A percentile compares a stretch with the other conserved stretches of the same genome.
Evolutionary conservation across 495 filamentous ascomycete species (phyloP).

Genomic region (Aspergillus cavernicola): DNA sequence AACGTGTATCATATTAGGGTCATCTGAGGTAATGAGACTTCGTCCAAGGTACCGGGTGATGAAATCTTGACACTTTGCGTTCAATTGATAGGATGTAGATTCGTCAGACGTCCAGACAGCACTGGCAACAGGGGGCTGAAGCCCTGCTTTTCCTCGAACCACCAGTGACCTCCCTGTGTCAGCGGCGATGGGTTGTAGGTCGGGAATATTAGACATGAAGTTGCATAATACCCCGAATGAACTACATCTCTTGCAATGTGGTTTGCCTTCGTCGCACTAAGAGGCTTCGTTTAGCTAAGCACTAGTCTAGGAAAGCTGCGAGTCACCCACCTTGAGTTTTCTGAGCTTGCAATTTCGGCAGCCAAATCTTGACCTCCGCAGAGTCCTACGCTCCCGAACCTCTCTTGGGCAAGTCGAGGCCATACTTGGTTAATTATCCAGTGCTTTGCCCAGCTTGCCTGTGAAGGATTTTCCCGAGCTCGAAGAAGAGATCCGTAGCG

Average conservation of each 20-base stretch:
- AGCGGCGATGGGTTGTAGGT: constrained; percentile 34
- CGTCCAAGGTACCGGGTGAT: constrained; percentile 35
- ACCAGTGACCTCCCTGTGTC: constrained; percentile 19
- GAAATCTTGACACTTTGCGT: constrained; percentile 35
- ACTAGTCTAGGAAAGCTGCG: not conserved
- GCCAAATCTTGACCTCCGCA: constrained; percentile 38
- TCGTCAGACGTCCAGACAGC: constrained; percentile 30
- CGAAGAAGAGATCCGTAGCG: no score
- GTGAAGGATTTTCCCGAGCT: no score
- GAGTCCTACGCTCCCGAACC: constrained; percentile 6
- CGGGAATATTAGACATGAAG: constrained; percentile 32
- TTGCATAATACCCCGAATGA: constrained; percentile 44
- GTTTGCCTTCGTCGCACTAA: constrained; percentile 46
- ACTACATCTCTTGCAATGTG: constrained; percentile 41
- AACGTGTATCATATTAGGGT: constrained; percentile 31
- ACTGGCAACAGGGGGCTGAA: constrained; percentile 24
- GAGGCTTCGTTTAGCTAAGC: constrained; percentile 12
- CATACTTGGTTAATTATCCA: constrained; percentile 17
- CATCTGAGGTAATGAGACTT: constrained; percentile 34
- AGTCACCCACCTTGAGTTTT: constrained; percentile 39
- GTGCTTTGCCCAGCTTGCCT: no score
- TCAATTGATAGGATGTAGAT: constrained; percentile 27
- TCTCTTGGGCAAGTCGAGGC: constrained; percentile 16
- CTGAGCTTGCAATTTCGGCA: constrained; percentile 50
- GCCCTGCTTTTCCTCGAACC: constrained; percentile 13